These are phyloP conservation scores for Talaromyces liani DNA, from an alignment of 495 filamentous ascomycete genomes.

Conservation along the genomic window DNA sequence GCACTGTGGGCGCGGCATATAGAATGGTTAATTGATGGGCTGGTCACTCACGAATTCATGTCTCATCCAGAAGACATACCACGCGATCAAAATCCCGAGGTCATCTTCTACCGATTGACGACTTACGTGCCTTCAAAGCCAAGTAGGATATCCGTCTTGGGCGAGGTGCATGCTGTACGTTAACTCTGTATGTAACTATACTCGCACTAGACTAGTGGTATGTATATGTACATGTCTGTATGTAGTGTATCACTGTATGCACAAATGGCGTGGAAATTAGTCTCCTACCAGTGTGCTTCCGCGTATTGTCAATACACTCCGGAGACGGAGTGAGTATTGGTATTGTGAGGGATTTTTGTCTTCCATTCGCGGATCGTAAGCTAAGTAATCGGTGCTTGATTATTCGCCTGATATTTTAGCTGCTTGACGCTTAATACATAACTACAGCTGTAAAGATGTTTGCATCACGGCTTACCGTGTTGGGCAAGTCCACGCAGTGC, in stretches of 20 bases:
- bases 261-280: neutral
- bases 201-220: neutral
- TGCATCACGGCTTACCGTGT: neutral
- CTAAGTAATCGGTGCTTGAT: neutral
- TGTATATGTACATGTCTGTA: neutral
- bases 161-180: neutral
- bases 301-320: neutral
- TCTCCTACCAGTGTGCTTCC: neutral
- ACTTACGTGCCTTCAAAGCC: neutral
- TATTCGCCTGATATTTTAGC: neutral
- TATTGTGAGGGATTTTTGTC: conserved; percentile 3
- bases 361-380: neutral
- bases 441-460: no score
- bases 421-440: no score
- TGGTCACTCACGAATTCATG: neutral
- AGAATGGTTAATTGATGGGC: neutral
- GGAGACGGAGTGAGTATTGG: neutral
- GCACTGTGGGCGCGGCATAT: neutral
- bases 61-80: neutral
- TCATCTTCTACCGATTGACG: neutral
- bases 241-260: no score
- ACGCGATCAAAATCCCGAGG: neutral
- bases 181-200: neutral
- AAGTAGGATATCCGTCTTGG: neutral
- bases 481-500: neutral